Evolutionary conservation across 2,329 filamentous ascomycete species (phyloP).

Genomic region (Pyricularia grisea): DNA sequence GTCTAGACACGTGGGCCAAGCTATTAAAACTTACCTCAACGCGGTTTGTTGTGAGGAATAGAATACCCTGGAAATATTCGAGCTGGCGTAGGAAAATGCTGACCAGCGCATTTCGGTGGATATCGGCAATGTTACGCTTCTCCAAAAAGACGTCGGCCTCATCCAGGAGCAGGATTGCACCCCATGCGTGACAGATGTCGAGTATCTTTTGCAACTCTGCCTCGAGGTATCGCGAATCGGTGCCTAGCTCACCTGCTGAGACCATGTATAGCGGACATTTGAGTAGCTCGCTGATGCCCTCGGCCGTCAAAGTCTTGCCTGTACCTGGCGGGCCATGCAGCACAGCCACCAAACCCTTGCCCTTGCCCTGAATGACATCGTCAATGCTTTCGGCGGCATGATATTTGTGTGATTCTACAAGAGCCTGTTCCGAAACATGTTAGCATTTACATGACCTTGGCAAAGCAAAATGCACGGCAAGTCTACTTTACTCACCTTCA

Average conservation of each 20-base stretch:
- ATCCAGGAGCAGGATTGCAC: constrained; percentile 74
- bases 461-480: constrained; percentile 4
- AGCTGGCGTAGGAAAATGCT: constrained; percentile 79
- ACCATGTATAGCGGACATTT: constrained; percentile 78
- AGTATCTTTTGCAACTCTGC: constrained; percentile 73
- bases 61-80: constrained; percentile 86
- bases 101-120: constrained; percentile 77
- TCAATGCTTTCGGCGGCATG: constrained; percentile 75
- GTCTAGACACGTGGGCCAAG: background rate
- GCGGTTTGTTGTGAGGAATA: constrained; percentile 84
- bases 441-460: background rate
- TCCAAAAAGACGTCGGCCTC: constrained; percentile 82
- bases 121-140: constrained; percentile 72
- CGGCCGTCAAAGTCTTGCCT: constrained; percentile 81
- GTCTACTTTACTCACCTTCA: constrained; percentile 36
- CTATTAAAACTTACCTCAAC: constrained; percentile 43
- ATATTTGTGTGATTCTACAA: constrained; percentile 78
- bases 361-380: constrained; percentile 75
- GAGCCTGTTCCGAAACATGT: constrained; percentile 33
- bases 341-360: constrained; percentile 66
- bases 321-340: constrained; percentile 81
- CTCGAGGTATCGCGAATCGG: constrained; percentile 65
- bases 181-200: constrained; percentile 79
- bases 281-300: constrained; percentile 76
- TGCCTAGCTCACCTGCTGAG: constrained; percentile 72